Evolutionary conservation across 805 yeast genomes (phyloP).

Genomic region (Saccharomycopsis fodiens): DNA sequence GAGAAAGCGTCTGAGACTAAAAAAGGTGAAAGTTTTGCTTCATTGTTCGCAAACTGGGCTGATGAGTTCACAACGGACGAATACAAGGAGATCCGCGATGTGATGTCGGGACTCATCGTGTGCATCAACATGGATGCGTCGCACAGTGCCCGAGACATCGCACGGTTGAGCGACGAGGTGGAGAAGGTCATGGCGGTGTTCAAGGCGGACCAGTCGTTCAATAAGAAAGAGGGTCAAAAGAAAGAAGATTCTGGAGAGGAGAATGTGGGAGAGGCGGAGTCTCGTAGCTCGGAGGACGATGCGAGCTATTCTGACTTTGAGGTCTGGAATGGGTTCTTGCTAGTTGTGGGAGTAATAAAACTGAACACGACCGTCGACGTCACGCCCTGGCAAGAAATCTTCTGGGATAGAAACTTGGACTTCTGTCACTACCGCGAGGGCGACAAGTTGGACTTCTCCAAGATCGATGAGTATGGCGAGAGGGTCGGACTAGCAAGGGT

Average conservation of each 20-base stretch:
- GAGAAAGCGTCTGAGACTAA: neutral
- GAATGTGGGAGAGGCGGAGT: slow-evolving; percentile 9
- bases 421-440: slow-evolving; percentile 6
- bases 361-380: neutral
- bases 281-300: slow-evolving; percentile 14
- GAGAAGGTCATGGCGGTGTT: slow-evolving; percentile 25
- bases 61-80: slow-evolving; percentile 69
- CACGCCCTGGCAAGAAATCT: slow-evolving; percentile 8
- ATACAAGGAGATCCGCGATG: slow-evolving; percentile 54
- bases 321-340: slow-evolving; percentile 17
- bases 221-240: slow-evolving; percentile 17
- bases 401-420: slow-evolving; percentile 19
- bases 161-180: slow-evolving; percentile 30
- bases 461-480: slow-evolving; percentile 18
- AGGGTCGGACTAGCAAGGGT: slow-evolving; percentile 13
- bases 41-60: slow-evolving; percentile 17
- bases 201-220: slow-evolving; percentile 22
- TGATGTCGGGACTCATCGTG: slow-evolving; percentile 71
- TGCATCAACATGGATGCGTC: slow-evolving; percentile 50
- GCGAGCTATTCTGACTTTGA: slow-evolving; percentile 17
- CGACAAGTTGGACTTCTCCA: neutral
- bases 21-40: neutral
- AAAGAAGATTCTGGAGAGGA: slow-evolving; percentile 21
- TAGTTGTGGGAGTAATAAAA: slow-evolving; percentile 6
- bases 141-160: too few species aligned